A percentile compares a stretch with the other conserved stretches of the same genome.
phyloP scores from a whole-genome alignment of 768 basidiomycete genomes.

The Lactarius indigo region DNA sequence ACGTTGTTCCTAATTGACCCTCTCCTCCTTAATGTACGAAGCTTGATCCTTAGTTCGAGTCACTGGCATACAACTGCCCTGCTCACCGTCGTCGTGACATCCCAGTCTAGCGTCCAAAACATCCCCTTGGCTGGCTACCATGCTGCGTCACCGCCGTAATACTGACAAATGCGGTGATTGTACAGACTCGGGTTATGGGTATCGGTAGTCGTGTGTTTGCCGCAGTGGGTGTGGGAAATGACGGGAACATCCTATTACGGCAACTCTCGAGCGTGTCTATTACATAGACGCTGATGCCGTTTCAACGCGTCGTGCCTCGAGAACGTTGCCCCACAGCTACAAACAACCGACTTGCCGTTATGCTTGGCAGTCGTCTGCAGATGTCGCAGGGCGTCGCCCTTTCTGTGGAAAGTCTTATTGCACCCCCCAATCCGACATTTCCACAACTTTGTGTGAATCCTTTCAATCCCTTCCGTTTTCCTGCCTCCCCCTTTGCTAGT shows the following conservation, averaged over 20 bases:
- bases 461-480: slow-evolving; percentile 15
- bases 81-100: not conserved
- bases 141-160: not conserved
- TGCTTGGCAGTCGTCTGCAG: slow-evolving; percentile 20
- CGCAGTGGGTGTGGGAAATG: not conserved
- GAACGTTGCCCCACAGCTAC: slow-evolving; percentile 21
- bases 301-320: slow-evolving; percentile 21
- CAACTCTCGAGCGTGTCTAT: not conserved
- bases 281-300: slow-evolving; percentile 21
- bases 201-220: not conserved
- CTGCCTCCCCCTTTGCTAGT: not conserved
- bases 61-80: not conserved
- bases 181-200: not conserved
- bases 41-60: not conserved
- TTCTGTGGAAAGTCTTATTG: slow-evolving; percentile 18
- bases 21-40: not conserved
- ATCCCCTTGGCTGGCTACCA: not conserved
- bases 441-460: slow-evolving; percentile 20
- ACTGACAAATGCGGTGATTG: not conserved
- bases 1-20: not conserved
- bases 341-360: slow-evolving; percentile 18
- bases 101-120: not conserved
- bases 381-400: slow-evolving; percentile 20
- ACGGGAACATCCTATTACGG: not conserved
- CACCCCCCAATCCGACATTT: slow-evolving; percentile 20